These are phyloP conservation scores for Ustanciosporium gigantosporum DNA, from an alignment of 1,284 basidiomycete species.

Conservation along the genomic window DNA sequence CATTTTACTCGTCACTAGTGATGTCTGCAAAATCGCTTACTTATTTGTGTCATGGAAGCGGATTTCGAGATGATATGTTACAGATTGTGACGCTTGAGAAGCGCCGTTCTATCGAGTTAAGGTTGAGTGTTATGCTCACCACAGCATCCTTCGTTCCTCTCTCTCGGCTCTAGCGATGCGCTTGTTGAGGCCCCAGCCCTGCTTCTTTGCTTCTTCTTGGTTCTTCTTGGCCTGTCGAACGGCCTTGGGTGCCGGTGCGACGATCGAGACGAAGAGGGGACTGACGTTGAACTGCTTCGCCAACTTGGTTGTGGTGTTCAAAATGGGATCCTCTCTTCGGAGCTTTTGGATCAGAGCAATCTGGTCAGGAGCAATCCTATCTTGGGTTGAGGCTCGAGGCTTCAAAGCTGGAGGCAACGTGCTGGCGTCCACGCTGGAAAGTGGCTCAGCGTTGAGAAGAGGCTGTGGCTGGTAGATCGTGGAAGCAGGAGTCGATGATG, in stretches of 20 bases:
- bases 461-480: conserved; percentile 32
- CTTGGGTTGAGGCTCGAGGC: conserved; percentile 9
- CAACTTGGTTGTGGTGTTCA: conserved; percentile 37
- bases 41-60: too few species aligned
- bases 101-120: too few species aligned
- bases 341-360: conserved; percentile 51
- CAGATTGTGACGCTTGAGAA: too few species aligned
- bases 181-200: conserved; percentile 54
- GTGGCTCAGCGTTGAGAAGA: conserved; percentile 24
- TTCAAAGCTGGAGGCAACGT: conserved; percentile 37
- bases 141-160: conserved; percentile 44
- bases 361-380: conserved; percentile 30
- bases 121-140: too few species aligned
- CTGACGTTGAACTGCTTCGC: conserved; percentile 51
- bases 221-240: conserved; percentile 29
- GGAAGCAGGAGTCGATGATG: conserved; percentile 16
- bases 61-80: too few species aligned
- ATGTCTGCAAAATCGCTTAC: too few species aligned
- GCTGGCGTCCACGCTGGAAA: conserved; percentile 1
- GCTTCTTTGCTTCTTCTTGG: conserved; percentile 30
- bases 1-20: too few species aligned
- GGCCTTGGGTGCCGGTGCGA: conserved; percentile 48
- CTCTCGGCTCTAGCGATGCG: conserved; percentile 34
- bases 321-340: conserved; percentile 40
- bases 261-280: conserved; percentile 50